These are phyloP conservation scores for Fusarium zealandicum DNA, from an alignment of 2,329 filamentous ascomycete genomes.

Conservation along the genomic window DNA sequence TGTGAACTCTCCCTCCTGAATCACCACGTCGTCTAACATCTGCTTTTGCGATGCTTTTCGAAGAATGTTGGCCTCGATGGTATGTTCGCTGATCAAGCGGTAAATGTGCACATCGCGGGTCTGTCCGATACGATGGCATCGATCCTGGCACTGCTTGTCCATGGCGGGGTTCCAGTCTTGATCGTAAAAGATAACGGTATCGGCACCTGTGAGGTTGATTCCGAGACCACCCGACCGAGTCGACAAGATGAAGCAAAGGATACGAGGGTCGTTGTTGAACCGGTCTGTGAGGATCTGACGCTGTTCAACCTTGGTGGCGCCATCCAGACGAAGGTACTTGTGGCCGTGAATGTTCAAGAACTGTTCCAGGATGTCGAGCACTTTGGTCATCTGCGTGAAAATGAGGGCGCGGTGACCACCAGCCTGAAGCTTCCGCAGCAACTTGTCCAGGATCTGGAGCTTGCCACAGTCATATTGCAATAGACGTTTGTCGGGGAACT, in stretches of 20 bases:
- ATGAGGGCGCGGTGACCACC: conserved; percentile 94
- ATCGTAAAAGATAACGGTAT: conserved; percentile 98
- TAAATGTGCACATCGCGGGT: conserved; percentile 98
- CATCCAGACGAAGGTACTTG: conserved; percentile 94
- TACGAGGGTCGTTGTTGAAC: conserved; percentile 93
- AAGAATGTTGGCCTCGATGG: conserved; percentile 97
- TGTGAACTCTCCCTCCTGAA: conserved; percentile 97
- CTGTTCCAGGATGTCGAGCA: conserved; percentile 94
- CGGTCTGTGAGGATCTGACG: conserved; percentile 94
- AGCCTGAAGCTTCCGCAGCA: conserved; percentile 85
- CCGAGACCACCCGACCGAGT: conserved; percentile 93
- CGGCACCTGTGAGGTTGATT: conserved; percentile 95
- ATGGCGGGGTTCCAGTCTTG: conserved; percentile 99
- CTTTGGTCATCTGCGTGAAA: conserved; percentile 99
- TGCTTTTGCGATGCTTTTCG: conserved; percentile 97
- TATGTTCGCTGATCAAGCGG: conserved; percentile 89
- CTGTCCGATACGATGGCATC: conserved; percentile 96
- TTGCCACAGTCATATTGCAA: conserved; percentile 98
- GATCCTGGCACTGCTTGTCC: conserved; percentile 99
- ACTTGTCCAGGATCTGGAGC: conserved; percentile 84
- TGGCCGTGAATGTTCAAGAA: conserved; percentile 98
- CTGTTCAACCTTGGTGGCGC: conserved; percentile 95
- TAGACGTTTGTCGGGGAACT: conserved; percentile 95
- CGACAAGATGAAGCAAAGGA: conserved; percentile 93
- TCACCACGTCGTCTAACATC: conserved; percentile 96